phyloP scores from a whole-genome alignment of 768 basidiomycete species.

The Kwoniella dendrophila region DNA sequence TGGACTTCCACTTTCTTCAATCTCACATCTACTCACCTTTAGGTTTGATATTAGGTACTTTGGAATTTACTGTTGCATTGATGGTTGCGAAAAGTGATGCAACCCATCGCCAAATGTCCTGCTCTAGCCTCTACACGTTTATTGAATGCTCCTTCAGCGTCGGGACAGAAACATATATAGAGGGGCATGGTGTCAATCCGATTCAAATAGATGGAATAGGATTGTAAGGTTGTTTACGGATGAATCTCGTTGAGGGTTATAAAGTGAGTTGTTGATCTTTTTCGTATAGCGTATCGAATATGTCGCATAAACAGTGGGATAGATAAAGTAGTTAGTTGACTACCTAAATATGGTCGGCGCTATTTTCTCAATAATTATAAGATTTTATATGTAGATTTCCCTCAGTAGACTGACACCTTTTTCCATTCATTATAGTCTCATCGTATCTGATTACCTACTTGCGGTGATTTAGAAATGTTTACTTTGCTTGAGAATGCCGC shows the following conservation, averaged over 20 bases:
- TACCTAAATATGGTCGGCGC: too few relatives aligned
- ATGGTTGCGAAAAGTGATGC: constrained; percentile 44
- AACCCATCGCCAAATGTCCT: constrained; percentile 24
- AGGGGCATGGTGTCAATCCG: constrained; percentile 27
- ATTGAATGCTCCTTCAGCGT: constrained; percentile 36
- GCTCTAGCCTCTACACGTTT: constrained; percentile 30
- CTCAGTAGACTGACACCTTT: too few relatives aligned
- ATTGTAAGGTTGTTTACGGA: not conserved
- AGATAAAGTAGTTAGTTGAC: too few relatives aligned
- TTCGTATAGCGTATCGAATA: too few relatives aligned
- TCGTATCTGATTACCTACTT: too few relatives aligned
- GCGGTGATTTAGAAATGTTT: too few relatives aligned
- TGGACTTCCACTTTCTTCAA: too few relatives aligned
- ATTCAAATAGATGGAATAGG: not conserved
- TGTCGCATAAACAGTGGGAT: too few relatives aligned
- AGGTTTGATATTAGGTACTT: constrained; percentile 46
- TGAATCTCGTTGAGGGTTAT: not conserved
- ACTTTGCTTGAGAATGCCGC: too few relatives aligned
- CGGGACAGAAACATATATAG: constrained; percentile 39
- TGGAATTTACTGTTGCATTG: constrained; percentile 44
- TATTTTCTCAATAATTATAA: too few relatives aligned
- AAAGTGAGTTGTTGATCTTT: not conserved
- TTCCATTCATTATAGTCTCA: too few relatives aligned
- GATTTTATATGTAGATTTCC: too few relatives aligned
- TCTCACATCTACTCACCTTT: constrained; percentile 33